Evolutionary conservation across 441 rosid genomes (phyloP).

Genomic region (Gossypium schwendimanii): DNA sequence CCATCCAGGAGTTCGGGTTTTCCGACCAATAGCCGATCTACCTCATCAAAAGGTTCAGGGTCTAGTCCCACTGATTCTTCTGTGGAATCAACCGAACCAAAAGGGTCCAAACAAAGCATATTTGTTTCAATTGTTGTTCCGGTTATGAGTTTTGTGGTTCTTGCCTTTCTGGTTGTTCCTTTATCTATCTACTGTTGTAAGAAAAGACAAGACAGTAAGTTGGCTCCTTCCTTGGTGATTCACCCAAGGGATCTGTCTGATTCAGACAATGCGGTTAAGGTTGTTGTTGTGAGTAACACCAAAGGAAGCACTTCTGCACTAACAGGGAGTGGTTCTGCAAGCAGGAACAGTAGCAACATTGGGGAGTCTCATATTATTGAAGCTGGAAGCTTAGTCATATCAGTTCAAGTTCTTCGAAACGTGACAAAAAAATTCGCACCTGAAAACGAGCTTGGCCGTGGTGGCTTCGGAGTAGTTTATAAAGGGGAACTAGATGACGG

Average conservation of each 20-base stretch:
- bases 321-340: slow-evolving; percentile 41
- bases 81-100: slow-evolving; percentile 18
- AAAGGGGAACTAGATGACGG: slow-evolving; percentile 69
- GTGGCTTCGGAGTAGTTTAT: slow-evolving; percentile 73
- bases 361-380: slow-evolving; percentile 60
- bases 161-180: slow-evolving; percentile 35
- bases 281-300: slow-evolving; percentile 43
- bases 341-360: slow-evolving; percentile 35
- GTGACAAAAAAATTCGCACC: slow-evolving; percentile 58
- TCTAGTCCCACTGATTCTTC: slow-evolving; percentile 24
- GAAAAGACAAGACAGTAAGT: slow-evolving; percentile 26
- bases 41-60: slow-evolving; percentile 15
- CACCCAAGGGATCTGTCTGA: slow-evolving; percentile 64
- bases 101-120: slow-evolving; percentile 21
- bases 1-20: slow-evolving; percentile 23
- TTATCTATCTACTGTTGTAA: slow-evolving; percentile 38
- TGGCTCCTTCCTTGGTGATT: slow-evolving; percentile 47
- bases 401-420: slow-evolving; percentile 63
- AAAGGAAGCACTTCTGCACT: slow-evolving; percentile 40
- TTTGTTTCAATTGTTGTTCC: slow-evolving; percentile 43
- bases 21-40: slow-evolving; percentile 15
- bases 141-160: slow-evolving; percentile 33
- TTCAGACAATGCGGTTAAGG: slow-evolving; percentile 44
- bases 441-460: slow-evolving; percentile 67
- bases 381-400: slow-evolving; percentile 60